Evolutionary conservation across 805 yeast species (phyloP).

Genomic region (Lipomyces spencermartinsiae): DNA sequence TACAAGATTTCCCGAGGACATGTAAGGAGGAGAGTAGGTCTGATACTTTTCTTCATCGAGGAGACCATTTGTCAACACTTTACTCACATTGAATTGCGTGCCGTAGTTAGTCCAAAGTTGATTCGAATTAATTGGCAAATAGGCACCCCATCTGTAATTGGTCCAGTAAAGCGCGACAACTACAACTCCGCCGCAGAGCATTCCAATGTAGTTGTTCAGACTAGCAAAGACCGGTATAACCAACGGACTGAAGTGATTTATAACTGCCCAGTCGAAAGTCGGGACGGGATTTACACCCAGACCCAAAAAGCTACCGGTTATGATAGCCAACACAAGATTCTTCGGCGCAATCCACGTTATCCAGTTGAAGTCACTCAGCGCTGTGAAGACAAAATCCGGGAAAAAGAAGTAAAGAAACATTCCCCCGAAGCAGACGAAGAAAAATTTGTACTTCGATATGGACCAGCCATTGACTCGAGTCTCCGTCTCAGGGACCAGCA

Average conservation of each 20-base stretch:
- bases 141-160: constrained; percentile 57
- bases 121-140: constrained; percentile 57
- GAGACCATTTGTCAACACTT: constrained; percentile 50
- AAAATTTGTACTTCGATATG: constrained; percentile 58
- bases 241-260: constrained; percentile 44
- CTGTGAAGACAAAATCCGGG: constrained; percentile 68
- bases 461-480: constrained; percentile 65
- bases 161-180: constrained; percentile 50
- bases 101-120: constrained; percentile 53
- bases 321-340: constrained; percentile 58
- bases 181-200: constrained; percentile 45
- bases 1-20: constrained; percentile 65
- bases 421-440: constrained; percentile 51
- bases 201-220: constrained; percentile 47
- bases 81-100: constrained; percentile 51
- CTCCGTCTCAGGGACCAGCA: constrained; percentile 49
- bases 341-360: constrained; percentile 47
- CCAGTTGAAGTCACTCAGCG: constrained; percentile 67
- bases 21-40: constrained; percentile 68
- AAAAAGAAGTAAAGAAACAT: constrained; percentile 68
- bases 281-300: constrained; percentile 52
- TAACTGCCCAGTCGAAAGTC: constrained; percentile 53
- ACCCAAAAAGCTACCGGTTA: constrained; percentile 62
- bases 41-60: constrained; percentile 57
- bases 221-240: constrained; percentile 53